Base-by-base conservation (phyloP, 2,329 filamentous ascomycete genomes). In the Epichloe gansuensis region DNA sequence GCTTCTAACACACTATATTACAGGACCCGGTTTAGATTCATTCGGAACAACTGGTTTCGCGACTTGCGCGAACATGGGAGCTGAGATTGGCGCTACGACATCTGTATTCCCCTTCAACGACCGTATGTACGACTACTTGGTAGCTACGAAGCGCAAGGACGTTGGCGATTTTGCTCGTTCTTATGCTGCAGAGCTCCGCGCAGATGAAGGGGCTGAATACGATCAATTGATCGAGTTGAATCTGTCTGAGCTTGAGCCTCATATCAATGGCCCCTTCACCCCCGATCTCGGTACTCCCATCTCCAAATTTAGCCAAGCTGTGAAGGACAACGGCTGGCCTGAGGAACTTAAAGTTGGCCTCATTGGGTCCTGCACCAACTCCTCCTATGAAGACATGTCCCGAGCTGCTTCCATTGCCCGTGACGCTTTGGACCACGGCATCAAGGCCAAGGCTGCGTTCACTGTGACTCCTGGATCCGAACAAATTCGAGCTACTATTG, bases 261-360 rank as follows among this genome's bases (percentile, higher is more conserved):
- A 97, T 70, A 90, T 98, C 77, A 98, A 98, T 77, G 93, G 93
- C 60, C 93, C 93, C 59, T 97, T 97, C 82, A 98, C 93, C 31
- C 93, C 93, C 56, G 93, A 98, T 82, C 79, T 98, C 74, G 91
- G 90, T 52, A 97, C 93, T 7, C 93, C 93, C 50, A 94, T 98
- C 70, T 95, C 89, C 74, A 93, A 96, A 77, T 95, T 97, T 77
- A 89, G 87, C 73, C 85, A 94, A 66, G 88, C 89, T 61, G 91
- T 91, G 65, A 90, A 94, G 77, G 83, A 85, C 65, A 95, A 98
- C 76, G 82, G 85, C 71, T 98, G 93, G 93, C 93, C 93, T 21
- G 85, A 93, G 72, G 90, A 95, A 68, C 80, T 98, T 65, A 96
- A 95, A 77, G 93, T 95, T 61, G 91, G 91, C 67, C 77, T 98